Base-by-base conservation (phyloP, 2,329 filamentous ascomycete species). In the Calonectria honghensis region DNA sequence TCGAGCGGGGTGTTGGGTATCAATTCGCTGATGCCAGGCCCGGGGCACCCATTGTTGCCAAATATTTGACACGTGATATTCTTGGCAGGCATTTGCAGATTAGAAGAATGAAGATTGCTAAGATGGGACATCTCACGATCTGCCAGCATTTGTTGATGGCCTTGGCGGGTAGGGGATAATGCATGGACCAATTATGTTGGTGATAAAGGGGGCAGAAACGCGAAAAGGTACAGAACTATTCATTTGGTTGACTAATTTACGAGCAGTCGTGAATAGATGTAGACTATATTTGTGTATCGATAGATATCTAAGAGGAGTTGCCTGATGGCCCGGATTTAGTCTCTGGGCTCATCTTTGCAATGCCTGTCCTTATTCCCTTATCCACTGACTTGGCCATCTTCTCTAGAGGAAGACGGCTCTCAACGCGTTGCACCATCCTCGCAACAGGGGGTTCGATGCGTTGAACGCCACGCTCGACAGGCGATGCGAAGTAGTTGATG, bases 401-500 rank as follows among this genome's bases (percentile, higher is more conserved):
- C 85, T 89, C 88, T 9, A 91, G 84, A 11, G 88, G 89, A 52
- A 91, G 84, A 64, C 85, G 86, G 73, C 86, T 80, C 70, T 90
- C 88, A 52, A 90, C 83, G 41, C 81, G 83, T 81, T 87, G 85
- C 37, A 90, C 85, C 63, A 87, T 86, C 73, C 83, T 85, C 68
- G 87, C 82, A 68, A 90, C 80, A 27, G 86, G 88, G 2, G 88
- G 89, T 80, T 90, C 85, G 68, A 90, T 85, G 68, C 88, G 86
- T 77, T 88, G 87, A 51, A 89, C 86, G 66, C 87, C 84, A 27
- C 84, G 84, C 82, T 89, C 86, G 35, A 87, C 86, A 20, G 88
- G 87, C n/a, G 85, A 83, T 11, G 85, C 84, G 81, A 91, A 88
- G 85, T 88, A 89, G 76, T 84, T 87, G 80, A 91, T 88, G 83